These are phyloP conservation scores for Sporobolus alterniflorus DNA, from an alignment of 202 grass and related monocot genomes.

Conservation along the genomic window DNA sequence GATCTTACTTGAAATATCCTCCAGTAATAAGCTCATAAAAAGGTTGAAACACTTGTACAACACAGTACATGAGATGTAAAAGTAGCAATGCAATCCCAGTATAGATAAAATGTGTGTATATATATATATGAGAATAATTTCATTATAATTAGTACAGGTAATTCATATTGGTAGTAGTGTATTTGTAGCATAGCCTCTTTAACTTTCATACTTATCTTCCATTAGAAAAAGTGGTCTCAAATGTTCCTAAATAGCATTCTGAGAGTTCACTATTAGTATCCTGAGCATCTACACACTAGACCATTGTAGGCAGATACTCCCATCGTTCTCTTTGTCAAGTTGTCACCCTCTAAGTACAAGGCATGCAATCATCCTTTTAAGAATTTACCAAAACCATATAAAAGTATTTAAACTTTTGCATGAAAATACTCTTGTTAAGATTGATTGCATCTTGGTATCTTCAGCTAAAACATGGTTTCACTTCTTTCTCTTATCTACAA, in stretches of 20 bases:
- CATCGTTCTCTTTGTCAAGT: not conserved
- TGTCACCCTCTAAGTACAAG: not conserved
- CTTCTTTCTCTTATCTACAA: not conserved
- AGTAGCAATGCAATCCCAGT: not conserved
- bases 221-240: not conserved
- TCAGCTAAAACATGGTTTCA: not conserved
- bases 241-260: not conserved
- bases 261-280: conserved; percentile 6
- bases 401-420: not conserved
- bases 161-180: not conserved
- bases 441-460: not conserved
- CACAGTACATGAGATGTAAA: not conserved
- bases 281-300: conserved; percentile 1
- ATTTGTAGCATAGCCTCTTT: not conserved
- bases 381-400: not conserved
- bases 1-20: not conserved
- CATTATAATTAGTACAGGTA: not conserved
- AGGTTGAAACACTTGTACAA: not conserved
- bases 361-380: not conserved
- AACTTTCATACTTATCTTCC: not conserved
- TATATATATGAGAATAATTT: not conserved
- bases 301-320: not conserved
- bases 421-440: not conserved
- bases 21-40: not conserved
- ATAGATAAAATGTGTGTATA: not conserved